These are phyloP conservation scores for Fusarium multiceps DNA, from an alignment of 2,329 filamentous ascomycete genomes.

Conservation along the genomic window DNA sequence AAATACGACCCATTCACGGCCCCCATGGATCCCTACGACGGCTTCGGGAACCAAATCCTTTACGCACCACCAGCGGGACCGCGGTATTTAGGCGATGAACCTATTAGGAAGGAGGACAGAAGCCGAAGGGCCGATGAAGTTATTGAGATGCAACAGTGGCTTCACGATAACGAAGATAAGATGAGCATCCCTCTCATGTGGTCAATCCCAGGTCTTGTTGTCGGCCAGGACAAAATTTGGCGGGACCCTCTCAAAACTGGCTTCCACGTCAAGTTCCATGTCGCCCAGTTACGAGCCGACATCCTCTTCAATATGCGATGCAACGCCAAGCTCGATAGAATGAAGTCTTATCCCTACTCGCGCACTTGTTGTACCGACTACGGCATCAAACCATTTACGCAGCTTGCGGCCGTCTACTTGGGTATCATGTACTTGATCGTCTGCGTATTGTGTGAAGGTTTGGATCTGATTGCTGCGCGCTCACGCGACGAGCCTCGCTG, in stretches of 20 bases:
- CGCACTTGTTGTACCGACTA: slow-evolving; percentile 66
- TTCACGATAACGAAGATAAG: not conserved
- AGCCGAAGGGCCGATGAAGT: slow-evolving; percentile 1
- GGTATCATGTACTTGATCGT: slow-evolving; percentile 17
- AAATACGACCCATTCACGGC: not conserved
- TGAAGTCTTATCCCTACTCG: slow-evolving; percentile 55
- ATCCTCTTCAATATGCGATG: slow-evolving; percentile 65
- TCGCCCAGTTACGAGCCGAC: slow-evolving; percentile 47
- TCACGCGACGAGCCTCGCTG: not conserved
- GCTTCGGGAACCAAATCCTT: slow-evolving; percentile 44
- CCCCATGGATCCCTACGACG: slow-evolving; percentile 40
- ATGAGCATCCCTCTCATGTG: slow-evolving; percentile 29
- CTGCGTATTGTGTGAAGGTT: slow-evolving; percentile 13
- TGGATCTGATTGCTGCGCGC: not conserved
- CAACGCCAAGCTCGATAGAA: slow-evolving; percentile 52
- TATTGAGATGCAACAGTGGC: slow-evolving; percentile 1
- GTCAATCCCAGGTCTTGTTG: slow-evolving; percentile 19
- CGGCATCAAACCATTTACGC: slow-evolving; percentile 34
- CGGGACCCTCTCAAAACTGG: slow-evolving; percentile 19
- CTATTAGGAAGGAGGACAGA: not conserved
- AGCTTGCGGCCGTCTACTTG: slow-evolving; percentile 31
- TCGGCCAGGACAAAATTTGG: slow-evolving; percentile 5
- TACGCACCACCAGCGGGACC: slow-evolving; percentile 40
- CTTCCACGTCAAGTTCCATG: slow-evolving; percentile 43
- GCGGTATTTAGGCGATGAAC: slow-evolving; percentile 24